Base-by-base conservation (phyloP, 2,329 filamentous ascomycete species). In the Thelonectria rubi region DNA sequence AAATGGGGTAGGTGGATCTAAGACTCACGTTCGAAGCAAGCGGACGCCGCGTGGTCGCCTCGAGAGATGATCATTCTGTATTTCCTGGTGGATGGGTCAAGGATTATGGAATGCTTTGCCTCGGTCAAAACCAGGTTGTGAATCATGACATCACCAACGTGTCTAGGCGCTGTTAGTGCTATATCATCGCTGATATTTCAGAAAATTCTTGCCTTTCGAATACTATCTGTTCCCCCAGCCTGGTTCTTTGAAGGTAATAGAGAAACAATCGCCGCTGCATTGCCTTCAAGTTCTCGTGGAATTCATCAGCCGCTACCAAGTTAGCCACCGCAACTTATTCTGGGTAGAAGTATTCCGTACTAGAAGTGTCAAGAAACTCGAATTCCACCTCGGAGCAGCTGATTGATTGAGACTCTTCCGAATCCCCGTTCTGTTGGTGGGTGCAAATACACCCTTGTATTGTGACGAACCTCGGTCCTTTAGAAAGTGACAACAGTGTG, bases 361-460 rank as follows among this genome's bases (percentile, higher is more conserved):
- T 45, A 45, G 42, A 45, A 45, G 42, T 18, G 42, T 45, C 42
- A 45, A 45, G 42, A 20, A 45, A 45, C 21, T 45, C 42, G 42
- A 45, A 45, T 45, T 45, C 42, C 42, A 45, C 42, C 21, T 45
- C 42, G 21, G 42, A 45, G 21, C 42, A 45, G 42, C 21, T 45
- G 42, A 45, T 17, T 45, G 42, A 45, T 45, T 45, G 17, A 18
- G 42, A 45, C 18, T 45, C 21, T 18, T 45, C 17, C 7, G 42
- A 45, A 45, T n/a, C n/a, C n/a, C n/a, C n/a, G n/a, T n/a, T n/a
- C n/a, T n/a, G n/a, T n/a, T n/a, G 42, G 42, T 20, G 12, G 42
- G 42, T 45, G 42, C 42, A 45, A 45, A 45, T 7, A 45, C 42
- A 45, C 21, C 17, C 17, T 45, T 45, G 42, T 18, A 45, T n/a